Percentiles rank a stretch among this genome's conserved stretches.
These are phyloP conservation scores for Ustilago xerochloae DNA, from an alignment of 1,284 basidiomycete species.

Conservation along the genomic window DNA sequence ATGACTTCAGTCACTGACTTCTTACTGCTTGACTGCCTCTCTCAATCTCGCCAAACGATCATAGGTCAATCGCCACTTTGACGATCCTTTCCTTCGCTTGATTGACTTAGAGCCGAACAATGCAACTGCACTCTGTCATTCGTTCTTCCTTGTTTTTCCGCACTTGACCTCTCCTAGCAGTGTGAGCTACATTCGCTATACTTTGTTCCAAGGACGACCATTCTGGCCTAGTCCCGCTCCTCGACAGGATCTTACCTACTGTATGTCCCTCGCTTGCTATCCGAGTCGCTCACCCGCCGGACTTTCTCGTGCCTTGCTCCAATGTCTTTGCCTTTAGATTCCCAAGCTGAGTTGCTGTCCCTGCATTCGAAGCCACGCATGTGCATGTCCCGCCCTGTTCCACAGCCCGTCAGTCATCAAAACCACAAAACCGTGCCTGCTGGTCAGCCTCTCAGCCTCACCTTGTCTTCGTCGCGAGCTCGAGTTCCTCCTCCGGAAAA, in stretches of 20 bases:
- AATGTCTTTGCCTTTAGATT: background rate
- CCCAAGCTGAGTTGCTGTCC: no score
- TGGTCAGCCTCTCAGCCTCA: background rate
- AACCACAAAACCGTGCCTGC: background rate
- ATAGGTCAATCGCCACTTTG: background rate
- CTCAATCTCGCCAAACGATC: background rate
- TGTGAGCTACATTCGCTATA: no score
- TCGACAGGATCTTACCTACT: no score
- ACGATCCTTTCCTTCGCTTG: background rate
- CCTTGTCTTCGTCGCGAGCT: background rate
- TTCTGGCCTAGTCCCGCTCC: no score
- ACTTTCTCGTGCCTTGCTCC: background rate
- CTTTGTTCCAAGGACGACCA: no score
- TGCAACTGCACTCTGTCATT: background rate
- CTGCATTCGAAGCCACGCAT: background rate
- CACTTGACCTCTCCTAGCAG: no score
- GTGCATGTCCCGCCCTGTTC: background rate
- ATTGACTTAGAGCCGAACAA: no score
- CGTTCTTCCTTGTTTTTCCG: no score
- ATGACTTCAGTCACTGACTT: no score
- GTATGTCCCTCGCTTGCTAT: no score
- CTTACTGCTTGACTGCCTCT: no score
- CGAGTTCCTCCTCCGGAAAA: no score
- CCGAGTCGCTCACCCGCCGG: background rate
- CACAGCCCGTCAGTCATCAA: conserved; percentile 2